Conservation (phyloP, 805 yeast species). For the Schizosaccharomyces cryophilus region DNA sequence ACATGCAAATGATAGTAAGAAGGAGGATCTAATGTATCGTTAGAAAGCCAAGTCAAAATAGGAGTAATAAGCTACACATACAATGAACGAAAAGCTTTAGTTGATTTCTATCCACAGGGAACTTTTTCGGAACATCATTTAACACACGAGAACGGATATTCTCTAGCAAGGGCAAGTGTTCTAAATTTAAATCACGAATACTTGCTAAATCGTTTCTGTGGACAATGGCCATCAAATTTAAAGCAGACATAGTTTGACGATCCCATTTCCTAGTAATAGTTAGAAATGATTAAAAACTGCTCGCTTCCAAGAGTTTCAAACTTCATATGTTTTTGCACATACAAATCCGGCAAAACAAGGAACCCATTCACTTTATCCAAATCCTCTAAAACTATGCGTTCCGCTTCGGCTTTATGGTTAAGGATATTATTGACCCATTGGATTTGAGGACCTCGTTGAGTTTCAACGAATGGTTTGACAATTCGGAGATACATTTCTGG, state of each 20-base stretch:
- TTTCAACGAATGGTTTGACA: conserved; percentile 53
- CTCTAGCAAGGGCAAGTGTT: conserved; percentile 36
- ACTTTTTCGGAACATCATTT: conserved; percentile 20
- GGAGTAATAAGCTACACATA: background rate
- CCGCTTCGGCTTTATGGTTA: conserved; percentile 61
- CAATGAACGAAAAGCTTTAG: conserved; percentile 55
- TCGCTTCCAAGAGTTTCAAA: background rate
- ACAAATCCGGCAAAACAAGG: conserved; percentile 71
- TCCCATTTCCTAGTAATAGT: conserved; percentile 49
- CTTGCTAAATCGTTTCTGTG: conserved; percentile 43
- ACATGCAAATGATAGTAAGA: conserved; percentile 88
- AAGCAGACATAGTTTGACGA: conserved; percentile 35
- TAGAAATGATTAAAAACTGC: background rate
- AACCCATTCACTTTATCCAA: conserved; percentile 31
- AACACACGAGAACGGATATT: conserved; percentile 23
- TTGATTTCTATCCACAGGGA: conserved; percentile 25
- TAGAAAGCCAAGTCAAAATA: background rate
- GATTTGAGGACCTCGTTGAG: conserved; percentile 52
- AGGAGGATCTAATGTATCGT: conserved; percentile 36
- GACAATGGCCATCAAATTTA: conserved; percentile 60
- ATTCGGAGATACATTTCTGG: conserved; percentile 40
- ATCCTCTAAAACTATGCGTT: conserved; percentile 47
- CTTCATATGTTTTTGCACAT: conserved; percentile 3
- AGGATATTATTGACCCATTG: conserved; percentile 81
- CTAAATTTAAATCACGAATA: conserved; percentile 42